These are phyloP conservation scores for Rubia yunnanensis DNA, from an alignment of 257 asterid species.

Conservation along the genomic window DNA sequence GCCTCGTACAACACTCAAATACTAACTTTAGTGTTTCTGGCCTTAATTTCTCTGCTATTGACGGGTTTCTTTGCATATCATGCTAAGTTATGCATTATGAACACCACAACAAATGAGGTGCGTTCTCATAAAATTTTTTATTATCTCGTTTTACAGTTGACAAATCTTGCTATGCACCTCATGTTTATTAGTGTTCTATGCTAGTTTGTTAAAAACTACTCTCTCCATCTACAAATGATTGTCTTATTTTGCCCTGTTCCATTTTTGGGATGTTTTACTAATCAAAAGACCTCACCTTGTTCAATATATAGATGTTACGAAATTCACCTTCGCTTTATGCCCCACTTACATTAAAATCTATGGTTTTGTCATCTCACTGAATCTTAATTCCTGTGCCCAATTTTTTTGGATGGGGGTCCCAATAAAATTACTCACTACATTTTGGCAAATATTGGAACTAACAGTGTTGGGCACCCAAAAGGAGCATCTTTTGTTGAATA, in stretches of 20 bases:
- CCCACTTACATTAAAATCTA: neutral
- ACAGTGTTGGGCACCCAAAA: neutral
- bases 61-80: conserved; percentile 89
- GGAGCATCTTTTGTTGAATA: neutral
- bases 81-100: conserved; percentile 76
- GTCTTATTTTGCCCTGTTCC: neutral
- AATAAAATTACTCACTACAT: neutral
- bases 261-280: neutral
- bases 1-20: conserved; percentile 75
- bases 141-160: neutral
- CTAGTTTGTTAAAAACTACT: neutral
- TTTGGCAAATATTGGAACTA: neutral
- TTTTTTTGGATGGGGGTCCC: neutral
- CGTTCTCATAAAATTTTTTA: neutral
- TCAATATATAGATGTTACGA: too few relatives aligned
- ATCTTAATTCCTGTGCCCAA: neutral
- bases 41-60: conserved; percentile 62
- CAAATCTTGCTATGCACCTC: neutral
- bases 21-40: conserved; percentile 78
- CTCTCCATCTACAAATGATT: neutral
- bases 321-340: neutral
- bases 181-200: neutral
- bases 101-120: conserved; percentile 97
- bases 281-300: neutral
- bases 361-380: neutral